phyloP scores from a whole-genome alignment of 169 alveolate genomes.

The Fabrea salina region DNA sequence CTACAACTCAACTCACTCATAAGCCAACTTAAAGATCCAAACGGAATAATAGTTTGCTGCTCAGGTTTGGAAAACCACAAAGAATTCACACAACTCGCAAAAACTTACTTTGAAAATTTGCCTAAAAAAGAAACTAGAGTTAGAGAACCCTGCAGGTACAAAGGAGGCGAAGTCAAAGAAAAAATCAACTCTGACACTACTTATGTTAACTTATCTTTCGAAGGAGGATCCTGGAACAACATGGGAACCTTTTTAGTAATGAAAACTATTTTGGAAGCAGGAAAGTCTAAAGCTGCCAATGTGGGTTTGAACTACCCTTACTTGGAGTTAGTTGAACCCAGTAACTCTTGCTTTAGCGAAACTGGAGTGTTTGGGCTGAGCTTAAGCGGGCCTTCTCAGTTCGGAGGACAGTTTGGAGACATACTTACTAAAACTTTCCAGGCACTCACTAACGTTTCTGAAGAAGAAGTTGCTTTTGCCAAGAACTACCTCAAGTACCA shows the following conservation, averaged over 20 bases:
- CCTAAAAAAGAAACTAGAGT: background rate
- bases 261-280: slow-evolving; percentile 29
- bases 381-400: background rate
- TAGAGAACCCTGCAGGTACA: background rate
- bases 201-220: background rate
- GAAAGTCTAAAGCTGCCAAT: slow-evolving; percentile 30
- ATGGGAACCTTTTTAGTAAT: background rate
- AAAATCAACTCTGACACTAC: background rate
- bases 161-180: slow-evolving; percentile 26
- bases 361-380: background rate
- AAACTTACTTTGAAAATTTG: background rate
- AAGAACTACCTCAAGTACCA: background rate
- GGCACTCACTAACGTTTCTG: background rate
- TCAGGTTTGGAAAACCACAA: slow-evolving; percentile 30
- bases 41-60: slow-evolving; percentile 20
- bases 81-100: slow-evolving; percentile 31
- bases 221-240: slow-evolving; percentile 19
- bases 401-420: background rate
- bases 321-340: background rate
- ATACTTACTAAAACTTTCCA: background rate
- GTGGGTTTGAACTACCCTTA: background rate
- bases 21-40: slow-evolving; percentile 22
- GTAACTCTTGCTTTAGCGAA: background rate
- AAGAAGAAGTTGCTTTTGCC: background rate
- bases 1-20: slow-evolving; percentile 2